Conservation (phyloP, 768 basidiomycete species). For the Austroboletus eburneus region DNA sequence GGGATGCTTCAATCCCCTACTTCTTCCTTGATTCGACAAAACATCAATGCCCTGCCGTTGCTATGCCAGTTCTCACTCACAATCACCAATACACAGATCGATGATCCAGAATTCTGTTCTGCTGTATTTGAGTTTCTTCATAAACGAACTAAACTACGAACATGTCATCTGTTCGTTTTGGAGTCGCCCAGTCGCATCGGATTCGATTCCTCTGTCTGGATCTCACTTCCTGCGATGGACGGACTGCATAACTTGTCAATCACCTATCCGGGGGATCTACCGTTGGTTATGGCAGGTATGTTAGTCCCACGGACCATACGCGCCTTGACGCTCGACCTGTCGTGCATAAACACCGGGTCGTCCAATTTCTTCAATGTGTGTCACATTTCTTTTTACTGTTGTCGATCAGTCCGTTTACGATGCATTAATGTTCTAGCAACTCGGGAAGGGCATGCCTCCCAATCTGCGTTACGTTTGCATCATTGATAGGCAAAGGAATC, state of each 20-base stretch:
- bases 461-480: constrained; percentile 52
- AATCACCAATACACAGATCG: constrained; percentile 39
- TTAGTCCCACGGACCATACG: constrained; percentile 54
- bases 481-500: constrained; percentile 42
- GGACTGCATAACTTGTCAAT: constrained; percentile 53
- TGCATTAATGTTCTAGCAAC: no score
- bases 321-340: constrained; percentile 43
- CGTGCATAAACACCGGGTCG: no score
- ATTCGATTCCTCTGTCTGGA: constrained; percentile 69
- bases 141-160: constrained; percentile 45
- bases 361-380: constrained; percentile 41
- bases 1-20: constrained; percentile 50
- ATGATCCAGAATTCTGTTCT: constrained; percentile 63
- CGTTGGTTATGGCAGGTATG: constrained; percentile 65
- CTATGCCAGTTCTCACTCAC: constrained; percentile 61
- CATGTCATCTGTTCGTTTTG: constrained; percentile 47
- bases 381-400: no score
- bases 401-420: background rate
- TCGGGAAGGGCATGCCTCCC: constrained; percentile 54
- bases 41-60: constrained; percentile 50
- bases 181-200: constrained; percentile 49
- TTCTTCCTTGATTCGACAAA: constrained; percentile 47
- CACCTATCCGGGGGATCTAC: constrained; percentile 60
- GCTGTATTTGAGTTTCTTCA: constrained; percentile 64
- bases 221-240: constrained; percentile 56